These are phyloP conservation scores for Pichia sp. DNA, from an alignment of 1,139 yeast species.

Conservation along the genomic window DNA sequence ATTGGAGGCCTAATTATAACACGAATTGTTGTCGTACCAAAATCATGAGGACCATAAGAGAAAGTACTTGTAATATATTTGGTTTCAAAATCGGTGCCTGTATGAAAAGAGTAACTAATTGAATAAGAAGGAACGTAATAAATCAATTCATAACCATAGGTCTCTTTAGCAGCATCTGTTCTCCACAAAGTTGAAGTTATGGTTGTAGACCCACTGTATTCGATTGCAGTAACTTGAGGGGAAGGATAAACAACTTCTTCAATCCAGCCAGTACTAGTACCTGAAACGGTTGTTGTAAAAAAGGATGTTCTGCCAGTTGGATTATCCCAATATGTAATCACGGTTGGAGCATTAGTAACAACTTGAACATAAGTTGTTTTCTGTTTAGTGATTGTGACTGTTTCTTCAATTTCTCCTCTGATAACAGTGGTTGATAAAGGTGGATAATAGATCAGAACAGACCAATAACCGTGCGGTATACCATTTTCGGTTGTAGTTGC, in stretches of 20 bases:
- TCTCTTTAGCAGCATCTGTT: not conserved
- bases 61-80: not conserved
- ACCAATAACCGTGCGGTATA: not conserved
- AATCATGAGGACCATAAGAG: constrained; percentile 1
- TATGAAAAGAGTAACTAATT: not conserved
- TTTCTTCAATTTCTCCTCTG: not conserved
- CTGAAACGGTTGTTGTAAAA: not conserved
- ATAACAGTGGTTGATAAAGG: not conserved
- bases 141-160: not conserved
- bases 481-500: not conserved
- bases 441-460: not conserved
- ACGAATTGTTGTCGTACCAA: constrained; percentile 1
- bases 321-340: not conserved
- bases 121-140: constrained; percentile 5
- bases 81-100: constrained; percentile 1
- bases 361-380: not conserved
- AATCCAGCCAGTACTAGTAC: not conserved
- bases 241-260: constrained; percentile 1
- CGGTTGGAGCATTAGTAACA: not conserved
- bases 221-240: not conserved
- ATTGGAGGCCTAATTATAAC: constrained; percentile 4
- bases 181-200: not conserved
- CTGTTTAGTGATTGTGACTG: not conserved
- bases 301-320: not conserved
- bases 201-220: not conserved